Percentiles rank a stretch among this genome's conserved stretches.
phyloP scores from a whole-genome alignment of 352 stramenopile species.

The Thalassiosira oceanica region DNA sequence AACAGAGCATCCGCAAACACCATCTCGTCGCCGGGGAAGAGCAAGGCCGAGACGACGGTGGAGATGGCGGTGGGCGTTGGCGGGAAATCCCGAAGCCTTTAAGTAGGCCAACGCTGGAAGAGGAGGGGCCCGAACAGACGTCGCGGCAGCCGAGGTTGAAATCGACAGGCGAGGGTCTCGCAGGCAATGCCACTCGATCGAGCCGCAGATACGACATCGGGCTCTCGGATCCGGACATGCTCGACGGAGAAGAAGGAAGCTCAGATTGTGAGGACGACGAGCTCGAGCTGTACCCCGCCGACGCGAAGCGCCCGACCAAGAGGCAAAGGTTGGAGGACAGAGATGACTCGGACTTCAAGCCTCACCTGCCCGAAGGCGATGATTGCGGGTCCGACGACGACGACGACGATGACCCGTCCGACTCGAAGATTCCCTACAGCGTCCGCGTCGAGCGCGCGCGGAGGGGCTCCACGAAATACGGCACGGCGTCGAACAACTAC shows the following conservation, averaged over 20 bases:
- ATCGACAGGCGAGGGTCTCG: not conserved
- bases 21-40: too few relatives aligned
- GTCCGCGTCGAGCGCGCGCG: too few relatives aligned
- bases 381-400: conserved; percentile 15
- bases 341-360: conserved; percentile 14
- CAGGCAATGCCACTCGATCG: conserved; percentile 1
- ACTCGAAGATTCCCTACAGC: not conserved
- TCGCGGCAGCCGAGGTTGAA: too few relatives aligned
- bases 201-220: not conserved
- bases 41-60: too few relatives aligned
- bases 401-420: conserved; percentile 11
- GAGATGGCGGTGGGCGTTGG: too few relatives aligned
- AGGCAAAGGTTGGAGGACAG: not conserved
- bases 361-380: conserved; percentile 5
- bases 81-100: too few relatives aligned
- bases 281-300: not conserved
- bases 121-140: too few relatives aligned
- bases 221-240: too few relatives aligned
- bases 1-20: too few relatives aligned
- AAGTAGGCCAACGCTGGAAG: too few relatives aligned
- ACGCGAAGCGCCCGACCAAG: not conserved
- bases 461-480: not conserved
- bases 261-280: too few relatives aligned
- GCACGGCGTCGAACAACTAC: not conserved
- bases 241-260: too few relatives aligned